Evolutionary conservation across 129 eudicot species (phyloP).

Genomic region (Chrysanthemum makinoi): DNA sequence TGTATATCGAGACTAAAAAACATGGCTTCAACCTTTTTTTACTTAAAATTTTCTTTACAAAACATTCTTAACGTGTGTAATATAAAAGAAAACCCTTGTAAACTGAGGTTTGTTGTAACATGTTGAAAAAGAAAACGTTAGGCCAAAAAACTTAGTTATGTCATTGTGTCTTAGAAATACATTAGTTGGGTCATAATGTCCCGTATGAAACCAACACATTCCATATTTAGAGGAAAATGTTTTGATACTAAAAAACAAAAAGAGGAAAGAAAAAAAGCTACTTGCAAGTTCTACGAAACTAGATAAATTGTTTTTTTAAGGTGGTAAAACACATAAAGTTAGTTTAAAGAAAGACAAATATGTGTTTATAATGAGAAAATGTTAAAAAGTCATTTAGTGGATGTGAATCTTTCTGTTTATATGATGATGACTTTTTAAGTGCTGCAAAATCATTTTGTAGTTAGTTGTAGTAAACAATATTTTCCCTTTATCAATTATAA

Average conservation of each 20-base stretch:
- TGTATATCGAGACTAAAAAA: too few relatives aligned
- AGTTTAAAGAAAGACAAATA: neutral
- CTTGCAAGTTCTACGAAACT: neutral
- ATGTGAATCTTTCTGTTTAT: too few relatives aligned
- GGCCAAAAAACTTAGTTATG: neutral
- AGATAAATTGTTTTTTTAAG: neutral
- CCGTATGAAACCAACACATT: constrained; percentile 25
- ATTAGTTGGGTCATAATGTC: constrained; percentile 16
- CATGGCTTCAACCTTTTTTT: too few relatives aligned
- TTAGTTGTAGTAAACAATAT: too few relatives aligned
- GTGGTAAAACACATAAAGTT: neutral
- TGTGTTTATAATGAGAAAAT: neutral
- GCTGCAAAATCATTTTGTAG: too few relatives aligned
- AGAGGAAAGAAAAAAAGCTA: neutral
- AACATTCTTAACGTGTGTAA: too few relatives aligned
- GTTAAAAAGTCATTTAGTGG: neutral
- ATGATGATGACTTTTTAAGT: too few relatives aligned
- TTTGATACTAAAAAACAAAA: neutral
- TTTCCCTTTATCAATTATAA: too few relatives aligned
- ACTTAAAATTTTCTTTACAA: too few relatives aligned
- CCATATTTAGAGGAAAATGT: constrained; percentile 13
- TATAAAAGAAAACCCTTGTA: too few relatives aligned
- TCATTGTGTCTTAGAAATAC: constrained; percentile 12
- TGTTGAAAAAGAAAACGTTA: neutral
- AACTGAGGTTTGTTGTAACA: too few relatives aligned